phyloP scores from a whole-genome alignment of 345 rosid species.

The Raphanus raphanistrum region DNA sequence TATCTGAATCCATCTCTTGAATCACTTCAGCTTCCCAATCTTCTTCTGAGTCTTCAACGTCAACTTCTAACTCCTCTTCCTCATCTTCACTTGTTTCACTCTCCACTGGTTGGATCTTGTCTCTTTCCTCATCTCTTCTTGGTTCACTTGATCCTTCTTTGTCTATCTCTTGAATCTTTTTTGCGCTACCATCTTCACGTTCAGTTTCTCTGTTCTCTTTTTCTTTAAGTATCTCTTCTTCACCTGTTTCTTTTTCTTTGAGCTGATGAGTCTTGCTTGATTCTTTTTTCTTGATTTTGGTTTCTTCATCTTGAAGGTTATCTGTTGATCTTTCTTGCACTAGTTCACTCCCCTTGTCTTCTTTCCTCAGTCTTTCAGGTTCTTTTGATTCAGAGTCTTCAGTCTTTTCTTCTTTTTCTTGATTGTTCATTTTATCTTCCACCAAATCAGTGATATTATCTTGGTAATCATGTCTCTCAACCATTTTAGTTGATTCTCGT shows the following conservation, averaged over 20 bases:
- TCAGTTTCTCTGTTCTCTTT: constrained; percentile 12
- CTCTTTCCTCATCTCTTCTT: constrained; percentile 11
- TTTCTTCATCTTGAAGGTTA: constrained; percentile 8
- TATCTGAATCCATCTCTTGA: constrained; percentile 25
- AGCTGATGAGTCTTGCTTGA: background rate
- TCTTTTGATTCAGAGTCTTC: background rate
- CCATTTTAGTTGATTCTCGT: background rate
- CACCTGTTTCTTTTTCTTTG: constrained; percentile 16
- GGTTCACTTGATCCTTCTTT: constrained; percentile 3
- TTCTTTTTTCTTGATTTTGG: background rate
- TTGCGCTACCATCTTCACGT: constrained; percentile 1
- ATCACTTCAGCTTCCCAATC: constrained; percentile 37
- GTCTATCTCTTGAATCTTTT: constrained; percentile 20
- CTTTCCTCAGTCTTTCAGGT: background rate
- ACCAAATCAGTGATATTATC: background rate
- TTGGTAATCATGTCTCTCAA: background rate
- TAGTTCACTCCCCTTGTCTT: background rate
- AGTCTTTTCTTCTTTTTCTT: background rate
- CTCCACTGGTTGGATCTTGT: constrained; percentile 4
- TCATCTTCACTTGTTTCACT: constrained; percentile 25
- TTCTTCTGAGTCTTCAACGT: constrained; percentile 36
- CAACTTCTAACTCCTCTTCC: constrained; percentile 32
- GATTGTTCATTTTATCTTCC: background rate
- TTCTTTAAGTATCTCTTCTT: constrained; percentile 1
- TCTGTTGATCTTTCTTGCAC: background rate